These are phyloP conservation scores for Diaporthe eres DNA, from an alignment of 2,329 filamentous ascomycete species.

Conservation along the genomic window DNA sequence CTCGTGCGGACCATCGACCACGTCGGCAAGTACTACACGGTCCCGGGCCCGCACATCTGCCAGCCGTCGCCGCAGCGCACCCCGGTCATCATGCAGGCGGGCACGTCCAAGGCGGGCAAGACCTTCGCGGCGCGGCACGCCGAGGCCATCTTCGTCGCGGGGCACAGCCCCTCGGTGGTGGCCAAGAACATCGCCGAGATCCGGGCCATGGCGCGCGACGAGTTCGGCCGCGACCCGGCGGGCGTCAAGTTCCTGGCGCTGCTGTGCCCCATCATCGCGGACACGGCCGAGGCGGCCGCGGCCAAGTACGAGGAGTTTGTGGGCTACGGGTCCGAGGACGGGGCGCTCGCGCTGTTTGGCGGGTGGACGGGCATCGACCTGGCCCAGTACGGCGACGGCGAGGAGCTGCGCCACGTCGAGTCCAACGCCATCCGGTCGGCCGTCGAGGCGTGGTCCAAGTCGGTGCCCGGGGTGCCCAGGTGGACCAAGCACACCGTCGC, in stretches of 20 bases:
- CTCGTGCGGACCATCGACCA: slow-evolving; percentile 77
- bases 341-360: slow-evolving; percentile 74
- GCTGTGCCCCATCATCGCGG: slow-evolving; percentile 70
- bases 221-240: slow-evolving; percentile 65
- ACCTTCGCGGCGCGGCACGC: slow-evolving; percentile 74
- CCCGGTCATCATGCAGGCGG: slow-evolving; percentile 75
- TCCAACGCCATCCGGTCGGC: slow-evolving; percentile 71
- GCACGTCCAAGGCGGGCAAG: slow-evolving; percentile 72
- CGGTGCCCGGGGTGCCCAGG: slow-evolving; percentile 43
- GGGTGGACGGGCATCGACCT: slow-evolving; percentile 78
- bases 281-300: slow-evolving; percentile 72
- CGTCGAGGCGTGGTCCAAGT: slow-evolving; percentile 62
- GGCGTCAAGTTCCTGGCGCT: slow-evolving; percentile 74
- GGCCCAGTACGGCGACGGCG: slow-evolving; percentile 71
- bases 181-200: slow-evolving; percentile 71
- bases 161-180: slow-evolving; percentile 68
- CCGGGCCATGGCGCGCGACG: slow-evolving; percentile 61
- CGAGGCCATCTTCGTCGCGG: slow-evolving; percentile 74
- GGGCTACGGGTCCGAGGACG: slow-evolving; percentile 71
- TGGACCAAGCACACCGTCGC: slow-evolving; percentile 44
- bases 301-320: slow-evolving; percentile 69
- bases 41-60: slow-evolving; percentile 73
- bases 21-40: slow-evolving; percentile 72
- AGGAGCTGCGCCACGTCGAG: slow-evolving; percentile 74
- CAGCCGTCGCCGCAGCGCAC: slow-evolving; percentile 75